Percentiles rank a stretch among this genome's conserved stretches.
Conservation (phyloP, 371 early-diverging fungal species). For the Thermomucor indicae-seudaticae region DNA sequence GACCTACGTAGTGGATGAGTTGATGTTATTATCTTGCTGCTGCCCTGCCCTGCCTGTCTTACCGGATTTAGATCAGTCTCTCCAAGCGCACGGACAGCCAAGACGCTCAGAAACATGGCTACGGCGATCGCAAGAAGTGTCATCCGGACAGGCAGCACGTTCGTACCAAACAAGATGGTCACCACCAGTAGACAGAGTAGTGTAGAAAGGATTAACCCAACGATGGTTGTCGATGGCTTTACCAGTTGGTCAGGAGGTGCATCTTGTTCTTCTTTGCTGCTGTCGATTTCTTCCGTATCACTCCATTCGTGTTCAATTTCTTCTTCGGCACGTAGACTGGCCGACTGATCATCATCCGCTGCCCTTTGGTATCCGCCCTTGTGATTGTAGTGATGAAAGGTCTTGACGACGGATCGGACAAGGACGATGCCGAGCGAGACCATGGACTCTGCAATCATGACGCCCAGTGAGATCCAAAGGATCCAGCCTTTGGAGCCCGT, state of each 20-base stretch:
- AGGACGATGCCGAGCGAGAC: conserved; percentile 61
- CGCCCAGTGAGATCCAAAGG: conserved; percentile 78
- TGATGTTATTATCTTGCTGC: background rate
- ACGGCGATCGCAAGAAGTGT: conserved; percentile 51
- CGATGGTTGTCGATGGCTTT: conserved; percentile 48
- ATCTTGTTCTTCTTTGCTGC: conserved; percentile 32
- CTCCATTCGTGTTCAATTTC: conserved; percentile 19
- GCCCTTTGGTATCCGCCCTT: background rate
- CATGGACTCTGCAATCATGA: conserved; percentile 79
- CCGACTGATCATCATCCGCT: conserved; percentile 2
- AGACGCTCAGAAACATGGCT: conserved; percentile 59
- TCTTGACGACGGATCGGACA: conserved; percentile 24
- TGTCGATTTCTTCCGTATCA: conserved; percentile 3
- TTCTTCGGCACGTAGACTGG: conserved; percentile 6
- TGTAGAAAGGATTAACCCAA: conserved; percentile 59
- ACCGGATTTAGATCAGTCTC: conserved; percentile 83
- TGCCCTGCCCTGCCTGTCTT: background rate
- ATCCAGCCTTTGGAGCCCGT: conserved; percentile 80
- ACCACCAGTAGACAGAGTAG: conserved; percentile 56
- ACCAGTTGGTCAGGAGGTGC: conserved; percentile 50
- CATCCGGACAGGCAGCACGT: conserved; percentile 44
- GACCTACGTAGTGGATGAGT: conserved; percentile 12
- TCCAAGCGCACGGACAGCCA: conserved; percentile 74
- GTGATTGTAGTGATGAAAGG: conserved; percentile 4
- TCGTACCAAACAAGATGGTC: conserved; percentile 52